Evolutionary conservation across 768 basidiomycete species (phyloP), one percentile per base, ranked within the genome.

Genomic region (Phanerochaete carnosa): DNA sequence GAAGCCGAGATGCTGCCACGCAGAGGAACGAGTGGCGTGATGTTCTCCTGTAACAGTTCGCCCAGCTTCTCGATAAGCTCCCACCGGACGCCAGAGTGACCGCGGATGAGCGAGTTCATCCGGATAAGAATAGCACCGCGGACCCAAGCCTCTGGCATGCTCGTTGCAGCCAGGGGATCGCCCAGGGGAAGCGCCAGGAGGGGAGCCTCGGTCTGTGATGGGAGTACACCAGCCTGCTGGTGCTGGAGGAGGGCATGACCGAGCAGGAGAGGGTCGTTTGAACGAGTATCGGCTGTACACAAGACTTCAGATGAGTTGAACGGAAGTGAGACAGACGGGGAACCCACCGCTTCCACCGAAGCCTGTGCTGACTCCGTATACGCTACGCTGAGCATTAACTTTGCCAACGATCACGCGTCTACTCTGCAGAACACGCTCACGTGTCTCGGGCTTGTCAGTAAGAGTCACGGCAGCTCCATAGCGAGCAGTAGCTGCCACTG

Each of bases 61-160:
- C 80, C 82, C 85, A 95, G 92, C 67, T 86, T 86, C 70, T 90
- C 80, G 59, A 95, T 83, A 53, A 95, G 82, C 62, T 88, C 84
- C 82, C 87, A 87, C 39, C 92, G 83, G 13, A 95, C 85, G 35
- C 90, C 94, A 22, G 91, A 3, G 91, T n/a, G n/a, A n/a, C n/a
- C n/a, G n/a, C n/a, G n/a, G n/a, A n/a, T n/a, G n/a, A n/a, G n/a
- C n/a, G n/a, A 93, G 73, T 95, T 95, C 80, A 92, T 88, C 64
- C 93, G 90, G 66, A 95, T 80, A 9, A 93, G 74, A 67, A 95
- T 92, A 1, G 93, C 91, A 15, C 89, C 93, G 57, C 93, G 87
- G 33, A 94, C 92, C 90, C 94, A 94, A 1, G 90, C 77, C 60
- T 90, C 87, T 3, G 93, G 92, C 90, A 94, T 94, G 60, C 81